Evolutionary conservation across 139 green algal species (phyloP).

Genomic region (Coccomyxa sp.): DNA sequence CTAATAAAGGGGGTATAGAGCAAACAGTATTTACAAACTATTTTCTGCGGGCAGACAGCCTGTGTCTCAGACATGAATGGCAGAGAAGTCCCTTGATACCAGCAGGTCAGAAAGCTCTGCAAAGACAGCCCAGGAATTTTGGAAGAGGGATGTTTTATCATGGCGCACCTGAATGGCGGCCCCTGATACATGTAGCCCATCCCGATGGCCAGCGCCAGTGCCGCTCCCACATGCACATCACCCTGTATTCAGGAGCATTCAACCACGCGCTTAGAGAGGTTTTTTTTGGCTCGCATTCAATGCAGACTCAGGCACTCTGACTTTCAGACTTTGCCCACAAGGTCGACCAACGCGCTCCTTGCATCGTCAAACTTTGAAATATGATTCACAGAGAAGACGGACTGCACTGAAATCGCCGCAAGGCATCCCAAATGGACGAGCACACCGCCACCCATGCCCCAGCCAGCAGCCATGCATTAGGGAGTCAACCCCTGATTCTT

Average conservation of each 20-base stretch:
- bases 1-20: too few relatives aligned
- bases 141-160: too few relatives aligned
- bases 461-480: too few relatives aligned
- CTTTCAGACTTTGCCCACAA: neutral
- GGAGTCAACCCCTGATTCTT: too few relatives aligned
- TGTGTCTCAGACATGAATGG: neutral
- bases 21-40: too few relatives aligned
- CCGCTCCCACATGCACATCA: constrained; percentile 27
- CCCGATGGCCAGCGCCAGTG: constrained; percentile 75
- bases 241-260: constrained; percentile 8
- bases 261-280: neutral
- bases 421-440: too few relatives aligned
- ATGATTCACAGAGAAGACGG: neutral
- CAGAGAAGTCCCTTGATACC: neutral
- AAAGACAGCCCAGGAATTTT: neutral
- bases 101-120: neutral
- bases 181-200: constrained; percentile 97
- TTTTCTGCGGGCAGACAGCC: too few relatives aligned
- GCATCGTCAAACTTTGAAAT: neutral
- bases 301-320: neutral
- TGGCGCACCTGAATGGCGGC: constrained; percentile 82
- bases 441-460: too few relatives aligned
- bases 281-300: neutral
- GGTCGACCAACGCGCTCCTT: neutral
- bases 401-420: too few relatives aligned